Evolutionary conservation across 2,329 filamentous ascomycete species (phyloP).

Genomic region (Xylaria sp.): DNA sequence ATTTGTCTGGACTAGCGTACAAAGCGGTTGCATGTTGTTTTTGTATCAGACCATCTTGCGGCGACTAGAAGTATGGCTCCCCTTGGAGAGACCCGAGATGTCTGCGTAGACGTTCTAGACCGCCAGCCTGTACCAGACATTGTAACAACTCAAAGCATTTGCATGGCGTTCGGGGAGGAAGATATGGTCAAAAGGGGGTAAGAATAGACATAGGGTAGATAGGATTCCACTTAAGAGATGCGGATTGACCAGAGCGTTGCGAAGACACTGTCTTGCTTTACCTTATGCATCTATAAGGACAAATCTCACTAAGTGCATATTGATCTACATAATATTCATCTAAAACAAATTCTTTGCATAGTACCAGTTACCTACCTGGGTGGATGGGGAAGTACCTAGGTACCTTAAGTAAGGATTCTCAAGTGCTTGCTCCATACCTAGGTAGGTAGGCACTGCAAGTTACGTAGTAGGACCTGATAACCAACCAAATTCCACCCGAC

Average conservation of each 20-base stretch:
- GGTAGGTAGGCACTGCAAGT: no score
- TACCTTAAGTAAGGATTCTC: no score
- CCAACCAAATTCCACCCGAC: not conserved
- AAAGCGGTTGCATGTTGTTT: conserved; percentile 95
- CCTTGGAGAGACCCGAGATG: conserved; percentile 38
- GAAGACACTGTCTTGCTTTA: not conserved
- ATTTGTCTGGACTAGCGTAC: conserved; percentile 95
- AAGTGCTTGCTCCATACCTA: no score
- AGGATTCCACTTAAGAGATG: no score
- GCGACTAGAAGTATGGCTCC: conserved; percentile 64
- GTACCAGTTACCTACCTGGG: not conserved
- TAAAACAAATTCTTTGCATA: not conserved
- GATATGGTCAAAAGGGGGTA: conserved; percentile 27
- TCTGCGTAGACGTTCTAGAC: conserved; percentile 22
- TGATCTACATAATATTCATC: not conserved
- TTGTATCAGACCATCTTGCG: conserved; percentile 87
- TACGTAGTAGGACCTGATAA: no score
- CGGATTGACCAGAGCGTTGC: conserved; percentile 2
- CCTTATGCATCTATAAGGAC: not conserved
- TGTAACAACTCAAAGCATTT: conserved; percentile 33
- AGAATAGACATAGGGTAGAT: conserved; percentile 26
- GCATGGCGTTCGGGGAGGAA: conserved; percentile 35
- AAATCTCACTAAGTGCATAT: not conserved
- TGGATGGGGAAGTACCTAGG: not conserved
- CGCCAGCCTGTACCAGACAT: conserved; percentile 12